Evolutionary conservation across 108 stramenopile genomes (phyloP).

Genomic region (Nitzschia putrida): DNA sequence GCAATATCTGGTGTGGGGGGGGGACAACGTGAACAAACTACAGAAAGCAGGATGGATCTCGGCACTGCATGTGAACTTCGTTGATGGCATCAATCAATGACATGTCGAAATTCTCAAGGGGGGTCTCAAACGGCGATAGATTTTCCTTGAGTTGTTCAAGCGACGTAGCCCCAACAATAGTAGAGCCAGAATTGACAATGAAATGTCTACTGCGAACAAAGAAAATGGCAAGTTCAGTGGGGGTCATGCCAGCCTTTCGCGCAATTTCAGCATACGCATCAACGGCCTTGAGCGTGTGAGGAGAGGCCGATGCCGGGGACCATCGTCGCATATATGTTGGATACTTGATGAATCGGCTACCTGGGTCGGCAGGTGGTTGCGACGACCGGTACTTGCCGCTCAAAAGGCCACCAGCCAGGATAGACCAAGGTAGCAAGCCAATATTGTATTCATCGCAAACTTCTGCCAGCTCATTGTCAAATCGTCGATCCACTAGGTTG

Average conservation of each 20-base stretch:
- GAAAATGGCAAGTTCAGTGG: slow-evolving; percentile 78
- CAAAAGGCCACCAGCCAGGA: slow-evolving; percentile 88
- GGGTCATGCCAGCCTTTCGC: slow-evolving; percentile 54
- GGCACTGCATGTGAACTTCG: not conserved
- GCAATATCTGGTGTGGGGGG: no score
- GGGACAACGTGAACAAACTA: not conserved
- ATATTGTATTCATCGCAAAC: slow-evolving; percentile 85
- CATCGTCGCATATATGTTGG: slow-evolving; percentile 90
- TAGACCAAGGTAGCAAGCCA: slow-evolving; percentile 86
- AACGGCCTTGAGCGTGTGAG: slow-evolving; percentile 52
- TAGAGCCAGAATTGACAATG: slow-evolving; percentile 77
- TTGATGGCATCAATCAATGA: not conserved
- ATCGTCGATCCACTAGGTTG: slow-evolving; percentile 83
- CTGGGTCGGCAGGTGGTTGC: slow-evolving; percentile 13
- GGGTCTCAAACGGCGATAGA: not conserved
- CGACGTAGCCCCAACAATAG: slow-evolving; percentile 92
- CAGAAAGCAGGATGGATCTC: not conserved
- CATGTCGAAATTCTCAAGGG: not conserved
- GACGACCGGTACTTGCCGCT: slow-evolving; percentile 72
- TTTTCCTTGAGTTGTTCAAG: slow-evolving; percentile 83
- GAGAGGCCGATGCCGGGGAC: slow-evolving; percentile 50
- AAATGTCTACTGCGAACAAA: slow-evolving; percentile 75
- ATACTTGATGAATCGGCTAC: slow-evolving; percentile 68
- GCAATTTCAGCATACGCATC: slow-evolving; percentile 74
- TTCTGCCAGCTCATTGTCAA: slow-evolving; percentile 86